Percentiles rank a stretch among this genome's conserved stretches.
Evolutionary conservation across 441 rosid genomes (phyloP).

Genomic region (Populus hybrid): DNA sequence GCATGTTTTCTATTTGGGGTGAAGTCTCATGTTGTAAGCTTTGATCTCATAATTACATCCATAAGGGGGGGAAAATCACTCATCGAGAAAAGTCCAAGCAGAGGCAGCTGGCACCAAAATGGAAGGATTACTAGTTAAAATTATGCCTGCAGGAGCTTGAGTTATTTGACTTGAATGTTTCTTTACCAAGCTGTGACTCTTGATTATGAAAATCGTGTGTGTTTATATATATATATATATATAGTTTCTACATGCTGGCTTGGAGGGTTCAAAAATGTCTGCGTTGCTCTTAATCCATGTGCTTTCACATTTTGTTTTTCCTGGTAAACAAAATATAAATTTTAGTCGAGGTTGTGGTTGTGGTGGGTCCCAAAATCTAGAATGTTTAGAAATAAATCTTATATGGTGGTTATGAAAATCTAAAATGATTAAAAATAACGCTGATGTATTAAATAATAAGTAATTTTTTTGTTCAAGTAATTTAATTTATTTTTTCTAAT

Average conservation of each 20-base stretch:
- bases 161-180: neutral
- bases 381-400: too few species aligned
- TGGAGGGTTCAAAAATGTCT: slow-evolving; percentile 1
- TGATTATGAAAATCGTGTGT: neutral
- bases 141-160: neutral
- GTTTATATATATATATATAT: neutral
- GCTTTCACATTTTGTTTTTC: neutral
- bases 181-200: neutral
- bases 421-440: too few species aligned
- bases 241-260: neutral
- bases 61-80: neutral
- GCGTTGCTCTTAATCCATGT: neutral
- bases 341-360: too few species aligned
- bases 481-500: too few species aligned
- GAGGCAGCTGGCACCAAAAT: neutral
- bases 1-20: neutral
- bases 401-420: too few species aligned
- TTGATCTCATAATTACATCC: neutral
- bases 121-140: neutral
- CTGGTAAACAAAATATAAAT: too few species aligned
- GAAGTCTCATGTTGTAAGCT: neutral
- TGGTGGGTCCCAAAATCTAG: too few species aligned
- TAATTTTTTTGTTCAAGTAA: too few species aligned
- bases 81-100: neutral
- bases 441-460: too few species aligned